phyloP scores from a whole-genome alignment of 129 eudicot genomes.

The Artemisia argyi region DNA sequence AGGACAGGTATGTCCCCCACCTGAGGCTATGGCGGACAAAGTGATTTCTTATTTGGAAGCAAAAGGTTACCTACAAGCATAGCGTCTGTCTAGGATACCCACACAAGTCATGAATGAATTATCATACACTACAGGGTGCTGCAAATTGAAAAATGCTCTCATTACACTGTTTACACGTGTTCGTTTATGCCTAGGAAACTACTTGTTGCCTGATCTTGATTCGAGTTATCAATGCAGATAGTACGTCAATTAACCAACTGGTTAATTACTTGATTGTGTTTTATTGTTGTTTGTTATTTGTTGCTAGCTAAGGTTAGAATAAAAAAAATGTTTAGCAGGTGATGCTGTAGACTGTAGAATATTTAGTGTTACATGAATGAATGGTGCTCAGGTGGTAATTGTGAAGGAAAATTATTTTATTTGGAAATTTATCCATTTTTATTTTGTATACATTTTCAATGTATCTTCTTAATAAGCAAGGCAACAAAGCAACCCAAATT shows the following conservation, averaged over 20 bases:
- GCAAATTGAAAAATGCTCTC: not conserved
- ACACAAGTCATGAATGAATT: not conserved
- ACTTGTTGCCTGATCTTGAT: conserved; percentile 31
- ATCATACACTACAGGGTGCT: not conserved
- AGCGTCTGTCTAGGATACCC: not conserved
- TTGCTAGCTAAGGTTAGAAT: not conserved
- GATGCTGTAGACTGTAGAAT: not conserved
- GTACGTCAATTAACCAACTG: not conserved
- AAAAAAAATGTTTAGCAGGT: not conserved
- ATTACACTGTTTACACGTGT: no score
- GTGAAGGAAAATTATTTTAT: not conserved
- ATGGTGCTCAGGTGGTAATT: not conserved
- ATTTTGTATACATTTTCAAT: not conserved
- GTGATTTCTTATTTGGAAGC: conserved; percentile 71
- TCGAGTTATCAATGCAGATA: conserved; percentile 5
- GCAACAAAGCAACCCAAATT: no score
- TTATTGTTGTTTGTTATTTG: not conserved
- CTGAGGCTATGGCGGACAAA: conserved; percentile 61
- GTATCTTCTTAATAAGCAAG: no score
- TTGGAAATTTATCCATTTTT: not conserved
- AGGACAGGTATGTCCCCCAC: conserved; percentile 55
- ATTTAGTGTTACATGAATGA: not conserved
- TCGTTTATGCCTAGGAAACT: conserved; percentile 31
- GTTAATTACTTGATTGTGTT: conserved; percentile 5
- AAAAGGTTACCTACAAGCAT: conserved; percentile 74